Evolutionary conservation across 768 basidiomycete genomes (phyloP), one percentile per base, ranked within the genome.

Genomic region (Rhodotorula babjevae): DNA sequence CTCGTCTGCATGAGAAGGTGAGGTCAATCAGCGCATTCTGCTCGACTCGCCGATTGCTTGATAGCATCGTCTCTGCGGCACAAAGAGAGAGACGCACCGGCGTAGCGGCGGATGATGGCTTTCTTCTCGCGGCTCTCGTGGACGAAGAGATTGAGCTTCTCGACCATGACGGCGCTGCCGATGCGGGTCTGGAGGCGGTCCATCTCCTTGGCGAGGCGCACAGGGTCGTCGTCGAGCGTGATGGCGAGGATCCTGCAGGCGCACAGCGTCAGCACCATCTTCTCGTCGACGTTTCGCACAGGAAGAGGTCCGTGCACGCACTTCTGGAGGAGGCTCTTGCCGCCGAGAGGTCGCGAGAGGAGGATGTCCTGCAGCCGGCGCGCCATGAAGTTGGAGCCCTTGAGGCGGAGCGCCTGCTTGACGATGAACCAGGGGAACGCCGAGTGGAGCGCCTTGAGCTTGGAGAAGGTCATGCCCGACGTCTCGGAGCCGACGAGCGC

Each of bases 361-460:
- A 75, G 69, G 16, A 74, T 53, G 50, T 74, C 73, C 47, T 74
- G 68, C 16, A 74, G 46, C 1, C 57, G 60, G 14, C 62, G 46
- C 25, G 65, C 57, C 73, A 74, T 74, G 44, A 67, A 56, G 15
- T 23, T 60, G 25, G 73, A 70, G 2, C 57, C 46, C 16, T 61
- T 57, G 33, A 74, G 16, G 7, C 66, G 65, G 0, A 74, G 33
- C 1, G 73, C 73, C 46, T 67, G 65, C 19, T 65, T 61, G 21
- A 70, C 65, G 44, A 70, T 55, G 65, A 70, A 74, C 65, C 67
- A 74, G 5, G 73, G 73, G 63, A 74, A 67, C 11, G 61, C n/a
- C 15, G 65, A 31, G 52, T 74, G 61, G 14, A 70, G 50, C 23
- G 65, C 23, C 56, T 74, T 74, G 66, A 74, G 29, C 40, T 64